These are phyloP conservation scores for Sphaerobolus stellatus DNA, from an alignment of 1,284 basidiomycete species.

Conservation along the genomic window DNA sequence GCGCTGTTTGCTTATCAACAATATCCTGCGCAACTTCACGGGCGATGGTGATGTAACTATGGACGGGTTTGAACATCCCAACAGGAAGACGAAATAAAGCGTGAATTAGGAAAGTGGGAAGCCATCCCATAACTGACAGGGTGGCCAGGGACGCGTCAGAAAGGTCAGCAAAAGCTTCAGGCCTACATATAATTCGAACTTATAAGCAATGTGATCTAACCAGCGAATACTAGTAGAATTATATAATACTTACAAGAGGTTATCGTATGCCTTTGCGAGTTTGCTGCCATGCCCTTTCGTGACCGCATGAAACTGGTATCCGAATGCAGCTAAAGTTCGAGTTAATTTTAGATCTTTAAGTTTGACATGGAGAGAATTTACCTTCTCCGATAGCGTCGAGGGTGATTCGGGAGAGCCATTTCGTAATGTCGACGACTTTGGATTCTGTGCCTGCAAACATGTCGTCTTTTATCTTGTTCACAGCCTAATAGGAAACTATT, in stretches of 20 bases:
- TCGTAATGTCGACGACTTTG: constrained; percentile 35
- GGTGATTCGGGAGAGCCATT: constrained; percentile 23
- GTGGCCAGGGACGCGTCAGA: neutral
- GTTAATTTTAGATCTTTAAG: neutral
- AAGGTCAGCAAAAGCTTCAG: neutral
- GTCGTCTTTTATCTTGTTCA: constrained; percentile 2
- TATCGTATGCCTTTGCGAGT: constrained; percentile 21
- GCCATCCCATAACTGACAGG: neutral
- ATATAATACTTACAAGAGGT: neutral
- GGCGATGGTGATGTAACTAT: constrained; percentile 24
- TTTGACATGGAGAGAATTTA: neutral
- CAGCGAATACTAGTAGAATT: neutral
- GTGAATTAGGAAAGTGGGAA: neutral
- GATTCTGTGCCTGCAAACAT: constrained; percentile 22
- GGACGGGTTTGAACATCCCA: neutral
- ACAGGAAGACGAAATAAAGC: neutral
- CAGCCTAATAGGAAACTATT: constrained; percentile 11
- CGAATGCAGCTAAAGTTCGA: constrained; percentile 22
- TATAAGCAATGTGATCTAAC: constrained; percentile 35
- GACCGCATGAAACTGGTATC: constrained; percentile 23
- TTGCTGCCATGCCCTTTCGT: constrained; percentile 31
- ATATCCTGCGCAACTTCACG: constrained; percentile 41
- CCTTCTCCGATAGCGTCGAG: constrained; percentile 24
- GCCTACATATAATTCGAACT: constrained; percentile 21
- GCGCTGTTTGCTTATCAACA: constrained; percentile 40